A percentile compares a stretch with the other conserved stretches of the same genome.
phyloP scores from a whole-genome alignment of 164 flowering plant species.

The Euptelea pleiosperma region DNA sequence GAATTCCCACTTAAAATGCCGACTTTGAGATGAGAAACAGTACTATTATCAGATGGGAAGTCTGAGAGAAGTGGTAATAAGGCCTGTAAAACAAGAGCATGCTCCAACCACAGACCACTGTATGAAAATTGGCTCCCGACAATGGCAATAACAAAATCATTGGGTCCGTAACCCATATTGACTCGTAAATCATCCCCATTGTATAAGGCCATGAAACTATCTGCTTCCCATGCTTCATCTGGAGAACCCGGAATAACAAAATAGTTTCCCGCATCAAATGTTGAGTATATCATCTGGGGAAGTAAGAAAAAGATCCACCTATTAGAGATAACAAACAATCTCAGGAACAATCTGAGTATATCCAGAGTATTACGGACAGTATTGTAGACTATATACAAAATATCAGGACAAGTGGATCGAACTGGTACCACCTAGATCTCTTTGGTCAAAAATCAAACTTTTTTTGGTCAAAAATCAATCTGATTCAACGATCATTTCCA shows the following conservation, averaged over 20 bases:
- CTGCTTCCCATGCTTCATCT: conserved; percentile 64
- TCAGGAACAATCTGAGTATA: conserved; percentile 1
- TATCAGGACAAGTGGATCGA: background rate
- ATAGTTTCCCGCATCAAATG: conserved; percentile 78
- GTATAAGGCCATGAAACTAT: conserved; percentile 26
- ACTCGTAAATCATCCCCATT: conserved; percentile 31
- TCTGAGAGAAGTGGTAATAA: conserved; percentile 54
- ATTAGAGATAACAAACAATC: background rate
- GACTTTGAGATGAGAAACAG: conserved; percentile 52
- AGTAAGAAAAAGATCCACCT: conserved; percentile 4
- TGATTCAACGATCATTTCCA: too few relatives aligned
- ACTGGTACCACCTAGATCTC: background rate
- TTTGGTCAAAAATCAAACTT: too few relatives aligned
- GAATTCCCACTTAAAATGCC: conserved; percentile 53
- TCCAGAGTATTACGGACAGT: background rate
- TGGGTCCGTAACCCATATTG: conserved; percentile 40
- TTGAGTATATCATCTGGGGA: conserved; percentile 73
- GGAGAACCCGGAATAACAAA: conserved; percentile 91
- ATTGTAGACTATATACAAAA: background rate
- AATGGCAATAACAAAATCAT: conserved; percentile 63
- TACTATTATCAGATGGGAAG: conserved; percentile 26
- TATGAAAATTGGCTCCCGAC: conserved; percentile 76
- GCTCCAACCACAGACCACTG: conserved; percentile 91
- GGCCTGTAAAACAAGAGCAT: conserved; percentile 74
- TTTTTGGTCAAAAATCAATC: too few relatives aligned